Percentiles rank a stretch among this genome's conserved stretches.
These are phyloP conservation scores for Pistacia atlantica DNA, from an alignment of 345 rosid genomes.

Conservation along the genomic window DNA sequence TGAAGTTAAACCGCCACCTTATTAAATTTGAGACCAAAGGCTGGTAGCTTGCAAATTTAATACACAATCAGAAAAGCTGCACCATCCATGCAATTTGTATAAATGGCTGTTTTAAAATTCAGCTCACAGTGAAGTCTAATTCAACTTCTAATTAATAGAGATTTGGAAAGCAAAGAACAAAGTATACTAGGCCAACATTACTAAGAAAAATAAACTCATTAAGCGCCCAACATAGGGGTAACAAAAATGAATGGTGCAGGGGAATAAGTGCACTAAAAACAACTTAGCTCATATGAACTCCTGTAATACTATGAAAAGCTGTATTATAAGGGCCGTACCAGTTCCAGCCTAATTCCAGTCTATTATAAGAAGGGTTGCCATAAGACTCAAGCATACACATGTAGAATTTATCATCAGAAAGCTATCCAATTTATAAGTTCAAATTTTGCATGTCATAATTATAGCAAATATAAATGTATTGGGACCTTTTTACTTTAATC, in stretches of 20 bases:
- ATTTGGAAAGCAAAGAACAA: too few species aligned
- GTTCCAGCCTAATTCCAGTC: background rate
- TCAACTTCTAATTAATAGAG: background rate
- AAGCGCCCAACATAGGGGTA: background rate
- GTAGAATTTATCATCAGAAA: background rate
- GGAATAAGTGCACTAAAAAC: background rate
- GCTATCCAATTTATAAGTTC: background rate
- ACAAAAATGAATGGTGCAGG: background rate
- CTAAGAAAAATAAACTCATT: too few species aligned
- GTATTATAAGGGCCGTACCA: background rate
- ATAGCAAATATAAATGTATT: too few species aligned
- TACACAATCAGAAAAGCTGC: background rate
- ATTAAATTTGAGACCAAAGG: background rate
- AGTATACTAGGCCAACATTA: too few species aligned
- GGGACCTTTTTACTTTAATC: too few species aligned
- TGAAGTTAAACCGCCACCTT: background rate
- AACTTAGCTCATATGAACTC: background rate
- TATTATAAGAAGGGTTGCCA: background rate
- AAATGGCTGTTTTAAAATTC: background rate
- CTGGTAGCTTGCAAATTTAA: background rate
- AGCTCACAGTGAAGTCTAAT: background rate
- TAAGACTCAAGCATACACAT: background rate
- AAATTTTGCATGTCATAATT: too few species aligned
- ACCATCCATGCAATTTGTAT: background rate
- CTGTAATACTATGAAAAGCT: background rate